Conservation (phyloP, 192 early-diverging fungal genomes). For the Coemansia sp. region DNA sequence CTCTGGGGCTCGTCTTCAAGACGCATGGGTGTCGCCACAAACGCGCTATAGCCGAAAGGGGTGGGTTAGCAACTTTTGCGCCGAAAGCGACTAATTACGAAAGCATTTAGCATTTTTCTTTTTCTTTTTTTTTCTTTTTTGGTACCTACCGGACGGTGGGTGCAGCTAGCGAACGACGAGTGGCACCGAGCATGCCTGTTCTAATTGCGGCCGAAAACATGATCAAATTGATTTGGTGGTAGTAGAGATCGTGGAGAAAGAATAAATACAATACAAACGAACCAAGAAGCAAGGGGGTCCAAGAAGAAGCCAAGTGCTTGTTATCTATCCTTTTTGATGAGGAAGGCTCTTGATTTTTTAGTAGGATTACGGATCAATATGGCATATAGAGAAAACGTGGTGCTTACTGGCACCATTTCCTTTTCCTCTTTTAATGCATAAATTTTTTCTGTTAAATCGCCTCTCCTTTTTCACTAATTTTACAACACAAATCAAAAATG, state of each 20-base stretch:
- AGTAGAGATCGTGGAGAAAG: background rate
- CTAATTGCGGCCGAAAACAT: conserved; percentile 42
- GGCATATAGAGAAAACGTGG: too few relatives aligned
- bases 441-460: background rate
- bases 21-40: conserved; percentile 42
- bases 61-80: background rate
- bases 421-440: background rate
- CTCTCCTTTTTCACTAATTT: background rate
- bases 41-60: conserved; percentile 23
- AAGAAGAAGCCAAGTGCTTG: background rate
- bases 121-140: background rate
- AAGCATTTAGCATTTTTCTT: too few relatives aligned
- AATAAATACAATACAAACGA: background rate
- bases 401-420: too few relatives aligned
- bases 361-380: too few relatives aligned
- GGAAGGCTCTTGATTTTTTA: too few relatives aligned
- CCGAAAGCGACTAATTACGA: background rate
- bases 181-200: conserved; percentile 21
- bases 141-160: conserved; percentile 32
- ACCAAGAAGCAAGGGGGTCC: conserved; percentile 1
- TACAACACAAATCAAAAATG: too few relatives aligned
- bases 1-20: conserved; percentile 33
- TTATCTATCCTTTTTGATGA: too few relatives aligned
- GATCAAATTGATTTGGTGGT: background rate
- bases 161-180: conserved; percentile 20